Percentiles rank a stretch among this genome's conserved stretches.
phyloP scores from a whole-genome alignment of 805 yeast genomes.

The Metschnikowia dekortorum region DNA sequence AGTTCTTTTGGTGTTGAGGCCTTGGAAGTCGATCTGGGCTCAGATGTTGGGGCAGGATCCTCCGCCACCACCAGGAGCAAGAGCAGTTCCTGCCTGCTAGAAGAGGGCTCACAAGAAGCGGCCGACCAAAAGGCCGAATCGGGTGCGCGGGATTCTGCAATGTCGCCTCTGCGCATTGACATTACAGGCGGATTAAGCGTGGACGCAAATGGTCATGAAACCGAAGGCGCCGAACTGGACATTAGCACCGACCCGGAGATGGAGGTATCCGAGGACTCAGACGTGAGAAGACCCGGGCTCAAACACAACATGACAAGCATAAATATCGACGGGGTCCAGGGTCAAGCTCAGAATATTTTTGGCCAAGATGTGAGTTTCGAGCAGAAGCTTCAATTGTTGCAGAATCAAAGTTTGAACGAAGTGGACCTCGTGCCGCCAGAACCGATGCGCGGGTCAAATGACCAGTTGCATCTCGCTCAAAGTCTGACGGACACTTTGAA shows the following conservation, averaged over 20 bases:
- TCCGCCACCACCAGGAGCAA: background rate
- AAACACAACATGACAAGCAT: background rate
- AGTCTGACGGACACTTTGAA: slow-evolving; percentile 25
- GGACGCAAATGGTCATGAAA: background rate
- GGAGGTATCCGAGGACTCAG: background rate
- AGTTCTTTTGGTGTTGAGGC: background rate
- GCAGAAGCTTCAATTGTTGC: slow-evolving; percentile 25
- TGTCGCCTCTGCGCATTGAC: background rate
- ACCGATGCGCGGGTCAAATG: background rate
- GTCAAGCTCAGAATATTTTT: slow-evolving; percentile 12
- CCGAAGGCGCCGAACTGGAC: slow-evolving; percentile 4
- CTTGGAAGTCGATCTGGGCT: background rate
- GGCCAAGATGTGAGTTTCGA: slow-evolving; percentile 20
- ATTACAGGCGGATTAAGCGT: background rate
- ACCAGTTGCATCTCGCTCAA: slow-evolving; percentile 5
- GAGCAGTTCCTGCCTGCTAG: slow-evolving; percentile 1
- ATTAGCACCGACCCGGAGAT: slow-evolving; percentile 1
- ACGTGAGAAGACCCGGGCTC: background rate
- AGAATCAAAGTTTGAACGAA: slow-evolving; percentile 20
- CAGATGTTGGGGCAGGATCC: background rate
- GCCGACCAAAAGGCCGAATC: background rate
- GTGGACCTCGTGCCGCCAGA: slow-evolving; percentile 8
- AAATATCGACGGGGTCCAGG: slow-evolving; percentile 5
- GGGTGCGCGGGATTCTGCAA: too few species aligned
- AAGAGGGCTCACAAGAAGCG: background rate